These are phyloP conservation scores for Yamadazyma phyllophila DNA, from an alignment of 805 yeast species.

Conservation along the genomic window DNA sequence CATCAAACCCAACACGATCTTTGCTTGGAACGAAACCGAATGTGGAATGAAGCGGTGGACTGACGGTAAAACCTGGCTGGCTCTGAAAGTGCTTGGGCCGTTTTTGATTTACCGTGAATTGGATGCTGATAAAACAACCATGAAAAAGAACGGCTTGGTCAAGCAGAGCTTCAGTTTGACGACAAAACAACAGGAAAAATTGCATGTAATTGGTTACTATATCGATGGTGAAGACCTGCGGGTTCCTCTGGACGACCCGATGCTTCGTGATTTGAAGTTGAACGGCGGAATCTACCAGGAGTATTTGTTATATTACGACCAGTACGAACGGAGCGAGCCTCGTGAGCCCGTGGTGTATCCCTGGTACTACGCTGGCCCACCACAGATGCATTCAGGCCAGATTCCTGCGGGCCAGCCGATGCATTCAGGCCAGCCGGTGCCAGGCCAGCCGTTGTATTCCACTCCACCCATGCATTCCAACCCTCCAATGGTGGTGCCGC, in stretches of 20 bases:
- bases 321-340: slow-evolving; percentile 6
- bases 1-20: slow-evolving; percentile 59
- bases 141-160: slow-evolving; percentile 52
- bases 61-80: slow-evolving; percentile 72
- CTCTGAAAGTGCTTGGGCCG: slow-evolving; percentile 64
- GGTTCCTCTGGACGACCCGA: slow-evolving; percentile 26
- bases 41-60: slow-evolving; percentile 79
- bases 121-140: slow-evolving; percentile 29
- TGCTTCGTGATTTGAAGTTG: slow-evolving; percentile 19
- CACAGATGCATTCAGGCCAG: neutral
- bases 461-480: neutral
- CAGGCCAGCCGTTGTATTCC: no score
- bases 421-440: no score
- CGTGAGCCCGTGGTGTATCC: neutral
- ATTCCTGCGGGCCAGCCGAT: no score
- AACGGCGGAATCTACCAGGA: slow-evolving; percentile 23
- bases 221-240: slow-evolving; percentile 7
- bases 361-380: neutral
- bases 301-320: slow-evolving; percentile 17
- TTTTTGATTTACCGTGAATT: slow-evolving; percentile 56
- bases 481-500: neutral
- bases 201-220: slow-evolving; percentile 60
- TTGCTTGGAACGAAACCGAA: slow-evolving; percentile 69
- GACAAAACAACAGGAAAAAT: slow-evolving; percentile 49
- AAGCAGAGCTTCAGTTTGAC: slow-evolving; percentile 64